Percentiles rank a stretch among this genome's conserved stretches.
These are phyloP conservation scores for Coccomyxa sp. DNA, from an alignment of 139 green algal genomes.

Conservation along the genomic window DNA sequence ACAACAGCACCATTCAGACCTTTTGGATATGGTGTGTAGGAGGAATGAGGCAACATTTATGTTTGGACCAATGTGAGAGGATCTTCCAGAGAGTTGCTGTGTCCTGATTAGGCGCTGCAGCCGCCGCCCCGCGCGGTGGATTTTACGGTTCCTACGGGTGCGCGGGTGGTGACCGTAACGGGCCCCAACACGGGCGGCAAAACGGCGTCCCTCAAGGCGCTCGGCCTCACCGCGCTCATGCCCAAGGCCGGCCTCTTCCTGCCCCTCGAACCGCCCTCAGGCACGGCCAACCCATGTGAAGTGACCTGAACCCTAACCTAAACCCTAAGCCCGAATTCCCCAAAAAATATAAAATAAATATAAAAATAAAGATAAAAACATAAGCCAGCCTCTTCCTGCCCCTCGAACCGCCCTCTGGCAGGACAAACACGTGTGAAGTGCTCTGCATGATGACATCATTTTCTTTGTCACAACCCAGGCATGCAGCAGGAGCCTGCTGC, in stretches of 20 bases:
- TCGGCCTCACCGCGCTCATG: slow-evolving; percentile 71
- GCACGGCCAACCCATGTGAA: background rate
- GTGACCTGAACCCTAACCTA: too few species aligned
- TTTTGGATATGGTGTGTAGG: too few species aligned
- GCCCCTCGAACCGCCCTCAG: slow-evolving; percentile 18
- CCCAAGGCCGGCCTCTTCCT: slow-evolving; percentile 73
- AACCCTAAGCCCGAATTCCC: background rate
- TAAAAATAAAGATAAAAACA: background rate
- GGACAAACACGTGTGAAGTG: background rate
- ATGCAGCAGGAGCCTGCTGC: too few species aligned
- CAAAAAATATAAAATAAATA: background rate
- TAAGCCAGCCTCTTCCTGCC: background rate
- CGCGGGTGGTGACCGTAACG: slow-evolving; percentile 61
- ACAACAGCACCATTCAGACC: too few species aligned
- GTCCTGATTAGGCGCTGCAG: too few species aligned
- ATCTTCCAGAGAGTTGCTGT: too few species aligned
- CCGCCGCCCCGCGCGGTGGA: slow-evolving; percentile 34
- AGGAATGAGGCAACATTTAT: too few species aligned
- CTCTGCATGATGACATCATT: too few species aligned
- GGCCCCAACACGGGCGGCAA: slow-evolving; percentile 69
- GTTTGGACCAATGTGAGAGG: too few species aligned
- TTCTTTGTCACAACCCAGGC: too few species aligned
- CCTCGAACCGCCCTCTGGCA: background rate
- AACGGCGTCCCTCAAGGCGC: slow-evolving; percentile 73
- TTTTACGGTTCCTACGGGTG: slow-evolving; percentile 39